Conservation (phyloP, 2,329 filamentous ascomycete genomes). For the Penicillium corylophilum region DNA sequence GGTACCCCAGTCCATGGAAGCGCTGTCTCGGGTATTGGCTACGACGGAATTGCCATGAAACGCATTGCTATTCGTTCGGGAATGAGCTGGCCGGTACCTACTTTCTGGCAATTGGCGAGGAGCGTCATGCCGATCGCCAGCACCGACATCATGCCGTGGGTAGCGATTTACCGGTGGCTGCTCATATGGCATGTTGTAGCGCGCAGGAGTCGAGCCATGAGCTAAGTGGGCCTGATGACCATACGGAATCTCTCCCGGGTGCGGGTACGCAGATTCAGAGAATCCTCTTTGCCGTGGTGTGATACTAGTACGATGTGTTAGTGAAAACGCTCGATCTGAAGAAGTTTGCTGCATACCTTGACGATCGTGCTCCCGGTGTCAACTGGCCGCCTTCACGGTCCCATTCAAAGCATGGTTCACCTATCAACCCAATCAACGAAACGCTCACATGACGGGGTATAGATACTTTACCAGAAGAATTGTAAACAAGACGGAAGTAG, state of each 20-base stretch:
- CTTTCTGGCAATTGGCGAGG: neutral
- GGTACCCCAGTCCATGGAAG: neutral
- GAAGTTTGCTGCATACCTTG: neutral
- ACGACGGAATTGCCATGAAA: neutral
- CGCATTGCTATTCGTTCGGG: neutral
- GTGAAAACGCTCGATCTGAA: neutral
- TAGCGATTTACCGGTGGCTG: neutral
- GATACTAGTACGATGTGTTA: neutral
- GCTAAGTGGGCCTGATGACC: neutral
- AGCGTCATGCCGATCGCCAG: neutral
- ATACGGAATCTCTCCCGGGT: neutral
- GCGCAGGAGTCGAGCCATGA: neutral
- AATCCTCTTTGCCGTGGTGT: neutral
- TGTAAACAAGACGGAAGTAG: conserved; percentile 5
- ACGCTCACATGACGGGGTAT: neutral
- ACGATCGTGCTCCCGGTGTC: neutral
- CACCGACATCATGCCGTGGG: neutral
- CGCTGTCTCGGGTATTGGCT: neutral
- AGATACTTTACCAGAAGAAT: neutral
- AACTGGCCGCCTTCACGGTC: conserved; percentile 1
- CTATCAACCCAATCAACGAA: neutral
- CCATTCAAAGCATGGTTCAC: conserved; percentile 2
- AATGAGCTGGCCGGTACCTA: neutral
- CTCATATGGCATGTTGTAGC: neutral
- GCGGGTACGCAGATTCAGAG: neutral